Evolutionary conservation across 1,284 basidiomycete species (phyloP), one percentile per base, ranked within the genome.

Genomic region (Fomitopsis betulina): DNA sequence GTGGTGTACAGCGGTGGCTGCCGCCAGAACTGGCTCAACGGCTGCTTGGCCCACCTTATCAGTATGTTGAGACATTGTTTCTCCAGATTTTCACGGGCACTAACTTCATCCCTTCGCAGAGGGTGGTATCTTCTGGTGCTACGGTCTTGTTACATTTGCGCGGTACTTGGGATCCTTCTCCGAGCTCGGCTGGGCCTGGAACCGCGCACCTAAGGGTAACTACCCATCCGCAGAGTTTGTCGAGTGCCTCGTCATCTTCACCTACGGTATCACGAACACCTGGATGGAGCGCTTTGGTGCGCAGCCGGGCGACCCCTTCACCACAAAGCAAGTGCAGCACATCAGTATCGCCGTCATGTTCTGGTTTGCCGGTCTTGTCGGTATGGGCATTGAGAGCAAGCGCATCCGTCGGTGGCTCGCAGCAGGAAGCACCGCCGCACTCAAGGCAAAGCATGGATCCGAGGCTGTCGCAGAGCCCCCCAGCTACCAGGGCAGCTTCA

Each of bases 201-300:
- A 98, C 72, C 76, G 81, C 38, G 75, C 84, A 0, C 85, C 84
- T 1, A 69, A 69, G 8, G 75, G 75, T 7, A 73, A 73, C 58
- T 75, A 78, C 51, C 79, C 84, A 10, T 86, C 88, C 2, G 95
- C 91, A 6, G 96, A 98, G 74, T 91, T 94, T 64, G 81, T 94
- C 63, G 96, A 98, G 73, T 94, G 87, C 5, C 69, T 82, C 9
- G 84, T 96, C 60, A 95, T 98, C 67, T 96, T 96, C 74, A 45
- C 86, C 0, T 98, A 98, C 70, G 96, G 96, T 17, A 79, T 85
- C 45, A 91, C 92, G 47, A 97, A 98, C 72, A 95, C 91, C 8
- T 98, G 94, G 94, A 94, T 98, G 92, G 96, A 98, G 73, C 84
- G 93, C 53, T 93, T 97, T 65, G 95, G 94, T 8, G 89, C 88